Evolutionary conservation across 2,329 filamentous ascomycete genomes (phyloP).

Genomic region (Drechslerella dactyloides): DNA sequence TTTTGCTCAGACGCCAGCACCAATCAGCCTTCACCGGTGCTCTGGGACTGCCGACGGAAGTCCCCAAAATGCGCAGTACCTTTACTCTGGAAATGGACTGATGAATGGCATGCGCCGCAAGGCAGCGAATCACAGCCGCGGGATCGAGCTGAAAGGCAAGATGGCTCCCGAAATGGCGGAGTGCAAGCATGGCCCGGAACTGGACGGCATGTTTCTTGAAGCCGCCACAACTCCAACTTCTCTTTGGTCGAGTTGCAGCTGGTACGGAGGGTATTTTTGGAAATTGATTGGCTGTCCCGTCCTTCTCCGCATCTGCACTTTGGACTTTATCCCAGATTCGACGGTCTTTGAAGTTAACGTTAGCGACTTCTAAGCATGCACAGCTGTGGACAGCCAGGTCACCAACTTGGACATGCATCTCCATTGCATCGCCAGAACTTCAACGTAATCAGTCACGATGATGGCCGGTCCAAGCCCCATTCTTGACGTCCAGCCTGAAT

Average conservation of each 20-base stretch:
- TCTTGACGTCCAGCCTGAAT: too few species aligned
- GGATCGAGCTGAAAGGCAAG: not conserved
- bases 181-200: conserved; percentile 25
- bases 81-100: not conserved
- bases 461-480: too few species aligned
- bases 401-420: too few species aligned
- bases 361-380: too few species aligned
- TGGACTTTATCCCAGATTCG: conserved; percentile 9
- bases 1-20: not conserved
- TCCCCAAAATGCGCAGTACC: not conserved
- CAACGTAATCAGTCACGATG: too few species aligned
- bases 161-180: not conserved
- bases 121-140: not conserved
- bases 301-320: conserved; percentile 23
- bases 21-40: not conserved
- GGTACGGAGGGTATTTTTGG: conserved; percentile 5
- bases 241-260: conserved; percentile 5
- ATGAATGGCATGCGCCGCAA: not conserved
- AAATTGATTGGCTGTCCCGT: not conserved
- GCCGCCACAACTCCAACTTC: conserved; percentile 12
- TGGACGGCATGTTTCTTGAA: conserved; percentile 38
- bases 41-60: conserved; percentile 1
- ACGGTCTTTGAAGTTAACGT: too few species aligned
- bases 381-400: too few species aligned
- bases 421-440: too few species aligned